Evolutionary conservation across 2,329 filamentous ascomycete species (phyloP), one percentile per base, ranked within the genome.

Genomic region (Neobulgaria alba): DNA sequence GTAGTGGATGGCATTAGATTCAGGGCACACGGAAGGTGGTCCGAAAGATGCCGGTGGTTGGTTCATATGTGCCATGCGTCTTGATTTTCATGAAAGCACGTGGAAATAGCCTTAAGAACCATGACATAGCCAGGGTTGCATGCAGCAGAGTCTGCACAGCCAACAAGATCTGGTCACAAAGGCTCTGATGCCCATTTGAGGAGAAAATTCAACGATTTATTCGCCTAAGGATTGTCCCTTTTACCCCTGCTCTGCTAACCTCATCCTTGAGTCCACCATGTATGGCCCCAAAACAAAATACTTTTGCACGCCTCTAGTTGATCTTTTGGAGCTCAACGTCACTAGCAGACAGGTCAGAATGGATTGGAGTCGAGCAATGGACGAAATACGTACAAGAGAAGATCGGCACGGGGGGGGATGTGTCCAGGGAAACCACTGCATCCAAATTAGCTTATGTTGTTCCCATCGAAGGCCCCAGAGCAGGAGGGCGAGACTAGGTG

Each of bases 371-470:
- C 33, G 12, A n/a, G 5, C 46, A 35, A 36, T n/a, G 5, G 18
- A 33, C 31, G 15, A 21, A 33, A 4, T 36, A 77, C 85, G 72
- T 73, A 92, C 86, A 93, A 93, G 67, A 93, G 73, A 48, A 94
- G 72, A 51, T 72, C 77, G n/a, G 85, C 68, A 55, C 82, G 76
- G 29, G 79, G 64, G 46, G 87, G 87, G 49, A 94, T 93, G 56
- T 80, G 69, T 42, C 78, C 80, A 23, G 82, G 77, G 68, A 89
- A 92, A 41, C 86, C 87, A 54, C 84, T 88, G 50, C 45, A 35
- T 35, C 19, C 33, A 23, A 14, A 31, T 21, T 36, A 39, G 45
- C 19, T 33, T 32, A n/a, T n/a, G n/a, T n/a, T n/a, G n/a, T n/a
- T n/a, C n/a, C n/a, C n/a, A n/a, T n/a, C n/a, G n/a, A n/a, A n/a